A percentile compares a stretch with the other conserved stretches of the same genome.
Conservation (phyloP, 805 yeast genomes). For the Suhomyces canberraensis region DNA sequence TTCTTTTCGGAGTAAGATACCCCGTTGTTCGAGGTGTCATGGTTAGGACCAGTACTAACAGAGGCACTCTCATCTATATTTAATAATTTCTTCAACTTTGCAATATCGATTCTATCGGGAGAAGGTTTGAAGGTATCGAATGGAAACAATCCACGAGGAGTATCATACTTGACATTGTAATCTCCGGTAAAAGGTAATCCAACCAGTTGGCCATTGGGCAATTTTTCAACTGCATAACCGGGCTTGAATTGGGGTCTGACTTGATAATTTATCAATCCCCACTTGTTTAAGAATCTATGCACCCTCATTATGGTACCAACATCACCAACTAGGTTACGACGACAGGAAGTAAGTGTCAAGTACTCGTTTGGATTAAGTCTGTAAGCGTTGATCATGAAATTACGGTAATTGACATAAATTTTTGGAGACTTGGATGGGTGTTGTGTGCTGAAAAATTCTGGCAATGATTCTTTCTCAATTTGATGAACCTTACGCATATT, state of each 20-base stretch:
- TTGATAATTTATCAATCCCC: slow-evolving; percentile 94
- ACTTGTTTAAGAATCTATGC: slow-evolving; percentile 77
- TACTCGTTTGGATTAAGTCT: slow-evolving; percentile 87
- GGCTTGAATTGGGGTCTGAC: slow-evolving; percentile 79
- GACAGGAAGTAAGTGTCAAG: slow-evolving; percentile 82
- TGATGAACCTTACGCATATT: slow-evolving; percentile 65
- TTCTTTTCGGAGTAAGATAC: neutral
- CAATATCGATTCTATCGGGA: slow-evolving; percentile 45
- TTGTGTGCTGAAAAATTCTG: slow-evolving; percentile 77
- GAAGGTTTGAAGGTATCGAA: slow-evolving; percentile 77
- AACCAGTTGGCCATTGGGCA: slow-evolving; percentile 40
- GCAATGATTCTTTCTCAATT: slow-evolving; percentile 78
- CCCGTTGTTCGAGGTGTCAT: slow-evolving; percentile 2
- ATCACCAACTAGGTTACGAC: slow-evolving; percentile 89
- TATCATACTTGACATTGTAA: slow-evolving; percentile 74
- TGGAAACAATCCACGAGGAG: slow-evolving; percentile 90
- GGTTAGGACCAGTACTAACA: slow-evolving; percentile 4
- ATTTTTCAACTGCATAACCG: slow-evolving; percentile 50
- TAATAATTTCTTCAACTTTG: slow-evolving; percentile 30
- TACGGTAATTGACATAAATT: slow-evolving; percentile 76
- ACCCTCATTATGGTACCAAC: slow-evolving; percentile 85
- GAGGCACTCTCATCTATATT: slow-evolving; percentile 10
- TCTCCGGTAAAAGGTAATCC: slow-evolving; percentile 73
- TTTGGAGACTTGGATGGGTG: slow-evolving; percentile 78
- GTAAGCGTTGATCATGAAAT: slow-evolving; percentile 85